Conservation (phyloP, 2,329 filamentous ascomycete genomes). For the Coniella lustricola region DNA sequence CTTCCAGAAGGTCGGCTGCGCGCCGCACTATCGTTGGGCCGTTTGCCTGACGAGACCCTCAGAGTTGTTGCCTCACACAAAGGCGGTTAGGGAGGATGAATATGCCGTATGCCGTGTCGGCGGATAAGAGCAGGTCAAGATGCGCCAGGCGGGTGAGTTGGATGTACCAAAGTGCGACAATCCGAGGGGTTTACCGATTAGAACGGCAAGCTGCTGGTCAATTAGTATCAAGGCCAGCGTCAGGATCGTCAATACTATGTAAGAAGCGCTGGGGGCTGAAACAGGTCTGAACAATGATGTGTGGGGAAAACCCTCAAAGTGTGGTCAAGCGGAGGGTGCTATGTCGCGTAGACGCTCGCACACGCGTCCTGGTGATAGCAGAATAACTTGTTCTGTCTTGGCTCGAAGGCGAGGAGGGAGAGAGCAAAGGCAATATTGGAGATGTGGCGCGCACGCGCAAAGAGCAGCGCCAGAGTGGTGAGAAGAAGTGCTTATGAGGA, state of each 20-base stretch:
- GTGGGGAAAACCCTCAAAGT: background rate
- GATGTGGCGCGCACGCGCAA: background rate
- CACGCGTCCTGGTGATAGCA: background rate
- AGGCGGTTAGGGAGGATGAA: background rate
- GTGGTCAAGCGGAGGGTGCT: background rate
- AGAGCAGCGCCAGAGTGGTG: background rate
- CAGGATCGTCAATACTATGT: background rate
- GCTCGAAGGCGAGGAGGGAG: background rate
- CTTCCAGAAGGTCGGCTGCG: constrained; percentile 3
- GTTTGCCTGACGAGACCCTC: too few species aligned
- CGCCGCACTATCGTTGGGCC: constrained; percentile 3
- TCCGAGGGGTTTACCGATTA: constrained; percentile 1
- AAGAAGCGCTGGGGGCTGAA: background rate
- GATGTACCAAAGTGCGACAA: background rate
- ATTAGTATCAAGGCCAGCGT: constrained; percentile 9
- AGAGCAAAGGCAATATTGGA: background rate
- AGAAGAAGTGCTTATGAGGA: background rate
- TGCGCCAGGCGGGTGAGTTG: background rate
- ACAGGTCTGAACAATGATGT: constrained; percentile 4
- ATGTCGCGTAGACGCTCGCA: background rate
- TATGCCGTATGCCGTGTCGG: background rate
- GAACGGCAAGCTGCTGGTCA: constrained; percentile 10
- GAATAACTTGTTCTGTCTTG: background rate
- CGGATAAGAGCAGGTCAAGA: constrained; percentile 2
- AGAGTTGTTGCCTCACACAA: background rate